Percentiles rank a stretch among this genome's conserved stretches.
These are phyloP conservation scores for Kwoniella shivajii DNA, from an alignment of 1,284 basidiomycete species.

Conservation along the genomic window DNA sequence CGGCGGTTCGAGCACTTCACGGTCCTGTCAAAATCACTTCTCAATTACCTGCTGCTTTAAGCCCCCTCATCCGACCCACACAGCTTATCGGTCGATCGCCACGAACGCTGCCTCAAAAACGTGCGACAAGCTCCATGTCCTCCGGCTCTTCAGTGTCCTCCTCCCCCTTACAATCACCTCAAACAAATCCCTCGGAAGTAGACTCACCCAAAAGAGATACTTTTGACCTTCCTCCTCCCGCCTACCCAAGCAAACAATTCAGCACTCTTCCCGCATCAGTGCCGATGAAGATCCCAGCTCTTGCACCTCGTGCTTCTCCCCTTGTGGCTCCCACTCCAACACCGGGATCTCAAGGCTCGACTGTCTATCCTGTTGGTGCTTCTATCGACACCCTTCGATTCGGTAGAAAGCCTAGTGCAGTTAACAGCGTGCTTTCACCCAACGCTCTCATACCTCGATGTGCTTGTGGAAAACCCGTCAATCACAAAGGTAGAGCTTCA, in stretches of 20 bases:
- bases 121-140: constrained; percentile 22
- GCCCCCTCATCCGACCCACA: constrained; percentile 38
- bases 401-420: constrained; percentile 45
- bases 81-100: constrained; percentile 41
- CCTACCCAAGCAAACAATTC: constrained; percentile 34
- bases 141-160: constrained; percentile 40
- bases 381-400: constrained; percentile 51
- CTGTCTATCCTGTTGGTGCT: constrained; percentile 29
- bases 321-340: constrained; percentile 15
- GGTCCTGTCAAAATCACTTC: constrained; percentile 40
- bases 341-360: constrained; percentile 23
- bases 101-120: constrained; percentile 22
- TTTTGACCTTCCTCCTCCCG: constrained; percentile 48
- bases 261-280: constrained; percentile 30
- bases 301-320: constrained; percentile 18
- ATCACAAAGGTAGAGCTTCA: constrained; percentile 32
- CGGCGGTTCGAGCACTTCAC: constrained; percentile 20
- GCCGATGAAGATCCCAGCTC: constrained; percentile 47
- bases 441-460: constrained; percentile 47
- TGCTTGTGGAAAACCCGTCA: constrained; percentile 44
- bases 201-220: constrained; percentile 47
- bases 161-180: constrained; percentile 49
- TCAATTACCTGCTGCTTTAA: constrained; percentile 40
- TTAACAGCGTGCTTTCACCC: constrained; percentile 48
- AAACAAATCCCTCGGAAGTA: constrained; percentile 37